These are phyloP conservation scores for Staphylotrichum longicolle DNA, from an alignment of 495 filamentous ascomycete species.

Conservation along the genomic window DNA sequence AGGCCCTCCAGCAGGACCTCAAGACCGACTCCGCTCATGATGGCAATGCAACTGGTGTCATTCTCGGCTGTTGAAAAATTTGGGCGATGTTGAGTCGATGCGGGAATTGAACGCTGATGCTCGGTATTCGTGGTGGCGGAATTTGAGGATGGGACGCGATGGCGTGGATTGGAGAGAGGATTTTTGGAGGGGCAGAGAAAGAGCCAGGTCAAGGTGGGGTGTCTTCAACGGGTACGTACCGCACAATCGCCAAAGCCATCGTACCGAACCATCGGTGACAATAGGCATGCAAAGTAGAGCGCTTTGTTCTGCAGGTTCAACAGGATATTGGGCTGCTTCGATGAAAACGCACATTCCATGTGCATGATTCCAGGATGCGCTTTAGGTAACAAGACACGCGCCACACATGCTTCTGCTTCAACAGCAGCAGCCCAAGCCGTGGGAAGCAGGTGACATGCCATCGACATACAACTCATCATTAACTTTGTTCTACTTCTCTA, in stretches of 20 bases:
- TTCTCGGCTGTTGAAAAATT: conserved; percentile 31
- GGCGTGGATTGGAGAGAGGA: conserved; percentile 10
- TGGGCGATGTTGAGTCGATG: conserved; percentile 16
- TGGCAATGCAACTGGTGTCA: conserved; percentile 25
- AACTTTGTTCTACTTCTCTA: background rate
- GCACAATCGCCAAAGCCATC: background rate
- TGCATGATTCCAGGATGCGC: too few relatives aligned
- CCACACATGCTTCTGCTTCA: too few relatives aligned
- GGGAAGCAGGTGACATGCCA: too few relatives aligned
- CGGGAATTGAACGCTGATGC: conserved; percentile 30
- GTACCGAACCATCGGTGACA: too few relatives aligned
- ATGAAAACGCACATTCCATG: too few relatives aligned
- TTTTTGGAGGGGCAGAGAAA: conserved; percentile 28
- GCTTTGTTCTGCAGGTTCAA: too few relatives aligned
- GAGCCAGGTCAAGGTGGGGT: conserved; percentile 16
- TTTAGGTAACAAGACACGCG: too few relatives aligned
- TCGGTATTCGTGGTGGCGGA: conserved; percentile 20
- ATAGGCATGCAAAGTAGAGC: too few relatives aligned
- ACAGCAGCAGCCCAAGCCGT: too few relatives aligned
- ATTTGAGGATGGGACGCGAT: conserved; percentile 3
- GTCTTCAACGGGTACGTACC: conserved; percentile 1
- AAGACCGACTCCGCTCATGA: conserved; percentile 61
- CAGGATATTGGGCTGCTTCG: too few relatives aligned
- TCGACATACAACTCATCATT: background rate
- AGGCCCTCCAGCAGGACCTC: conserved; percentile 71